Evolutionary conservation across 1,284 basidiomycete genomes (phyloP), one percentile per base, ranked within the genome.

Genomic region (Wallemia mellicola): DNA sequence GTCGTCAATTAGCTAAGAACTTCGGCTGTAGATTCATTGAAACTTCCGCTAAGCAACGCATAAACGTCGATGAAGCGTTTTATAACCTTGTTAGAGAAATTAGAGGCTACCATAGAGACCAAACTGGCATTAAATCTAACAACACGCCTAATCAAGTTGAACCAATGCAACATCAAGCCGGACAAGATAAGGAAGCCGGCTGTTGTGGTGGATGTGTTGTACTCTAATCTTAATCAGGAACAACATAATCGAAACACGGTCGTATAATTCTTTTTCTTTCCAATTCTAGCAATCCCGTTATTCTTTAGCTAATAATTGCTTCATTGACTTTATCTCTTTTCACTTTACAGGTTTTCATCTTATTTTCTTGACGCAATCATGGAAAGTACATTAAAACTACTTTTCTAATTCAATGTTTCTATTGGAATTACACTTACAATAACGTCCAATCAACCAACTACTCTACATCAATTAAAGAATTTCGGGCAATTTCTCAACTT

Each of bases 51-150:
- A 99, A 99, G 75, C 86, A 94, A 68, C 78, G 94, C 58, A 86
- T 95, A 72, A 96, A 96, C 67, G 94, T 99, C 59, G 94, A 99
- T 67, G 92, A 98, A 73, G 88, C 91, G n/a, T 99, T 98, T 74
- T 82, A 79, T 68, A 84, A 86, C 64, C 82, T 99, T 61, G 94
- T 99, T 33, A 81, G 91, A 58, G 89, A 95, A 71, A 99, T 99
- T 67, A 77, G 94, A 66, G 82, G 83, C 69, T 95, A 89, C 73
- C 96, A 96, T 77, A 91, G 86, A 76, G 86, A 48, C 19, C n/a
- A 11, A 11, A 48, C 38, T 79, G 57, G 59, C 71, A 63, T 22
- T 14, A n/a, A 33, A 11, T 24, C 56, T n/a, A 33, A 22, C 9
- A 38, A 15, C 27, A 3, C 2, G 1, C 38, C 14, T 7, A 38